phyloP scores from a whole-genome alignment of 768 basidiomycete species.

The Lactarius tabidus region DNA sequence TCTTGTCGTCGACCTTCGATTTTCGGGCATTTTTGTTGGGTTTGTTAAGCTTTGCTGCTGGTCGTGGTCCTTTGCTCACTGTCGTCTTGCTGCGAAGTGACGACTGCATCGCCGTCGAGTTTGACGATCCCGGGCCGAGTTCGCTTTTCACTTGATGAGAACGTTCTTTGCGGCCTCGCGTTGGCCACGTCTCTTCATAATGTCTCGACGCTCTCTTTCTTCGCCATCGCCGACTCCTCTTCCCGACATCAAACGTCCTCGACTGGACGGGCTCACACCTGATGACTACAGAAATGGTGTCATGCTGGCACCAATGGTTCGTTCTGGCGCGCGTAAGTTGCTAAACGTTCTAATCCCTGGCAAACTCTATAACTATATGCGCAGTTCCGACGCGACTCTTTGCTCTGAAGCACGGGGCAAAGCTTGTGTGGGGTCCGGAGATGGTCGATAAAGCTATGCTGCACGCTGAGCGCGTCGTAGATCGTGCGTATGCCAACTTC shows the following conservation, averaged over 20 bases:
- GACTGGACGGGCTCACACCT: slow-evolving; percentile 43
- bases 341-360: neutral
- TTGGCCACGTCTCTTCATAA: neutral
- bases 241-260: slow-evolving; percentile 20
- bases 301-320: slow-evolving; percentile 98
- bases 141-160: neutral
- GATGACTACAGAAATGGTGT: slow-evolving; percentile 86
- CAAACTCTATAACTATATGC: slow-evolving; percentile 11
- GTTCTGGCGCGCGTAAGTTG: slow-evolving; percentile 79
- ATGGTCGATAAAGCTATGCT: slow-evolving; percentile 95
- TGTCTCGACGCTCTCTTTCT: slow-evolving; percentile 26
- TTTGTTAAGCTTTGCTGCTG: slow-evolving; percentile 19
- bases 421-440: slow-evolving; percentile 95
- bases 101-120: slow-evolving; percentile 32
- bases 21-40: slow-evolving; percentile 35
- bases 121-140: neutral
- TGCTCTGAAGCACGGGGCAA: slow-evolving; percentile 89
- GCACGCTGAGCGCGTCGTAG: slow-evolving; percentile 74
- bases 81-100: slow-evolving; percentile 31
- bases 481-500: slow-evolving; percentile 53
- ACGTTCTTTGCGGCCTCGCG: neutral
- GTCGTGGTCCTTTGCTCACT: slow-evolving; percentile 16
- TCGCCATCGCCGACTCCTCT: slow-evolving; percentile 18
- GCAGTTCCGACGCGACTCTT: slow-evolving; percentile 82
- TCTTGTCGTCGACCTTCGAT: slow-evolving; percentile 73